Evolutionary conservation across 768 basidiomycete genomes (phyloP).

Genomic region (Hortiboletus flavorubellus): DNA sequence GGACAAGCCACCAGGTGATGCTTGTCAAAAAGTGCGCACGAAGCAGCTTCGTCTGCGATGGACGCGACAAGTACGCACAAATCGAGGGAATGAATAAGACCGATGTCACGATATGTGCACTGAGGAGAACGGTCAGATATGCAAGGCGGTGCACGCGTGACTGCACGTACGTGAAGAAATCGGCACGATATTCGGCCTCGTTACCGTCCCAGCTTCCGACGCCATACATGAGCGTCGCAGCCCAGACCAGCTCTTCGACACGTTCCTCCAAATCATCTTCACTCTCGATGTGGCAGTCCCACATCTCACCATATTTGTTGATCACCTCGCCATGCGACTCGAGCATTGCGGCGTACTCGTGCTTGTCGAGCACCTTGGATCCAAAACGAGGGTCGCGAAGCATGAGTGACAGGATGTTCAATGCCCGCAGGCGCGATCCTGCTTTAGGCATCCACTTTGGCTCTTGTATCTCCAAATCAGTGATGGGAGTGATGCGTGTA

Average conservation of each 20-base stretch:
- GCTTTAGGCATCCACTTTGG: conserved; percentile 26
- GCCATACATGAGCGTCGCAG: conserved; percentile 54
- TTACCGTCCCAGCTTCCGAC: conserved; percentile 48
- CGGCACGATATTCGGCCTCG: conserved; percentile 47
- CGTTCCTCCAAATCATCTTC: conserved; percentile 44
- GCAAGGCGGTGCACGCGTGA: no score
- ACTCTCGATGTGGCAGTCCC: conserved; percentile 40
- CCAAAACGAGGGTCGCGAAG: conserved; percentile 44
- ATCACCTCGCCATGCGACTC: conserved; percentile 40
- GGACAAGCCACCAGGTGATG: conserved; percentile 54
- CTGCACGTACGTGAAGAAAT: conserved; percentile 60
- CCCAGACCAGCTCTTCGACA: conserved; percentile 63
- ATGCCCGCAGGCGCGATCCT: conserved; percentile 38
- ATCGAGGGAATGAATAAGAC: conserved; percentile 56
- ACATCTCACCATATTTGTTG: conserved; percentile 42
- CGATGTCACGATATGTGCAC: conserved; percentile 70
- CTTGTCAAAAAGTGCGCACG: conserved; percentile 52
- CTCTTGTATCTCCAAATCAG: conserved; percentile 21
- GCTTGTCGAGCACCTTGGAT: conserved; percentile 28
- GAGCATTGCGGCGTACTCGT: conserved; percentile 35
- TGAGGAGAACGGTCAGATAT: conserved; percentile 25
- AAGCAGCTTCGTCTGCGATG: conserved; percentile 54
- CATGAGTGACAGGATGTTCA: conserved; percentile 54
- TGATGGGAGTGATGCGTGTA: conserved; percentile 18
- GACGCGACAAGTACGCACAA: conserved; percentile 49